Percentiles rank a stretch among this genome's conserved stretches.
Evolutionary conservation across 2,329 filamentous ascomycete genomes (phyloP).

Genomic region (Calonectria honghensis): DNA sequence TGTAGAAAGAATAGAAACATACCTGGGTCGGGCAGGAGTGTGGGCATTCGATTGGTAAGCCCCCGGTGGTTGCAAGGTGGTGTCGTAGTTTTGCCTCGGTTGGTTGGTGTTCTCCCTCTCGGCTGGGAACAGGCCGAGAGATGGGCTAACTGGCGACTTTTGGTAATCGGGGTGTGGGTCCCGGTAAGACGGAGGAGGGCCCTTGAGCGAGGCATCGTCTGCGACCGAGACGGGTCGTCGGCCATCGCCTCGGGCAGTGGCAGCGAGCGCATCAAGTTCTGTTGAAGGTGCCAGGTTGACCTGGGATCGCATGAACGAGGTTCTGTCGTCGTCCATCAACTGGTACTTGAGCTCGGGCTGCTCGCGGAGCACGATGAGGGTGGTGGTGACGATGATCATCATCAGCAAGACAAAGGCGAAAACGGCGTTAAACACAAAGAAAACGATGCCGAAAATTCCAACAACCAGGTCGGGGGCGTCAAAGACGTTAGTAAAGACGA

Average conservation of each 20-base stretch:
- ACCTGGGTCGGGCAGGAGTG: conserved; percentile 13
- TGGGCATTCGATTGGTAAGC: not conserved
- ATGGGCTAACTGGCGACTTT: conserved; percentile 15
- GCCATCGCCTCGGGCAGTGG: conserved; percentile 88
- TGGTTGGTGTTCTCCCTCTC: not conserved
- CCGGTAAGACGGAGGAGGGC: conserved; percentile 12
- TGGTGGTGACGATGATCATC: conserved; percentile 79
- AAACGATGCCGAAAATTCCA: conserved; percentile 90
- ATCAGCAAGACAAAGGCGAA: conserved; percentile 89
- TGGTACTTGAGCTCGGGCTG: conserved; percentile 23
- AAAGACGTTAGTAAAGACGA: conserved; percentile 92
- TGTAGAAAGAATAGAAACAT: not conserved
- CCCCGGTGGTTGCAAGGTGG: not conserved
- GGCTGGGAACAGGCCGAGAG: conserved; percentile 12
- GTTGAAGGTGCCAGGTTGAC: conserved; percentile 84
- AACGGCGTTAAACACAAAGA: conserved; percentile 90
- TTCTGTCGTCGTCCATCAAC: conserved; percentile 93
- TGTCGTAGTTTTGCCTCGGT: conserved; percentile 12
- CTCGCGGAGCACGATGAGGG: conserved; percentile 79
- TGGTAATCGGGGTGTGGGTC: conserved; percentile 5
- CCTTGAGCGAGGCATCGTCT: conserved; percentile 16
- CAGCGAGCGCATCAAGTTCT: conserved; percentile 91
- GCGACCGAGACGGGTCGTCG: conserved; percentile 1
- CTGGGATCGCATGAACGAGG: conserved; percentile 98
- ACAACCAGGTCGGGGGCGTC: conserved; percentile 87